Evolutionary conservation across 208 protist species (phyloP), one percentile per base, ranked within the genome.

Genomic region (Angomonas ambiguus): DNA sequence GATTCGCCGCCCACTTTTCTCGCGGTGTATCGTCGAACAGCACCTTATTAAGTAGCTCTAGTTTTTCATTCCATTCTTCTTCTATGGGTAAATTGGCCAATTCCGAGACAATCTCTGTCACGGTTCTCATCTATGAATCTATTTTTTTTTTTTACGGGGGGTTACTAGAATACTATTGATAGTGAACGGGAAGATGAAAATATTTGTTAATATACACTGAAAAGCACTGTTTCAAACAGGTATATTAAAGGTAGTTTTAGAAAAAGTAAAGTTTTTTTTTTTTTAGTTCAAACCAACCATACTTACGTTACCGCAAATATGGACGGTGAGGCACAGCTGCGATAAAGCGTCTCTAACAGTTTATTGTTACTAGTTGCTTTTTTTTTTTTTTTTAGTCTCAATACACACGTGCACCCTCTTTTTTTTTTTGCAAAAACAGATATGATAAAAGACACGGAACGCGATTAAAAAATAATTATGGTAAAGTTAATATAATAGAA

Each of bases 401-500:
- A 59, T 4, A 31, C 20, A 30, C 28, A 20, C 13, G 13, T 11
- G 11, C 13, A 11, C 13, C 18, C 5, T 53, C 45, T 53, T 27
- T 53, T 5, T 41, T 13, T 5, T 41, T 5, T 13, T 41, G 35
- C 13, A 18, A 41, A 41, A 69, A 45, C 42, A 62, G 42, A 66
- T 24, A 60, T 61, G 32, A 33, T 53, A 38, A 59, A 56, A 25
- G 35, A 55, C 30, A 62, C 48, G 4, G 38, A 67, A 28, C 51
- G 45, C 59, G 55, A 72, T 48, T 6, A 28, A n/a, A 48, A 48
- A 27, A 42, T 20, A 38, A 66, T 41, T 55, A 55, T 55, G 18
- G 49, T 28, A 30, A 32, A 42, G 31, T 20, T 42, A 66, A 33
- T 42, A 53, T 42, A 51, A 65, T 62, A 63, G 60, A 49, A 65